These are phyloP conservation scores for Picochlorum costavermella DNA, from an alignment of 139 green algal species.

Conservation along the genomic window DNA sequence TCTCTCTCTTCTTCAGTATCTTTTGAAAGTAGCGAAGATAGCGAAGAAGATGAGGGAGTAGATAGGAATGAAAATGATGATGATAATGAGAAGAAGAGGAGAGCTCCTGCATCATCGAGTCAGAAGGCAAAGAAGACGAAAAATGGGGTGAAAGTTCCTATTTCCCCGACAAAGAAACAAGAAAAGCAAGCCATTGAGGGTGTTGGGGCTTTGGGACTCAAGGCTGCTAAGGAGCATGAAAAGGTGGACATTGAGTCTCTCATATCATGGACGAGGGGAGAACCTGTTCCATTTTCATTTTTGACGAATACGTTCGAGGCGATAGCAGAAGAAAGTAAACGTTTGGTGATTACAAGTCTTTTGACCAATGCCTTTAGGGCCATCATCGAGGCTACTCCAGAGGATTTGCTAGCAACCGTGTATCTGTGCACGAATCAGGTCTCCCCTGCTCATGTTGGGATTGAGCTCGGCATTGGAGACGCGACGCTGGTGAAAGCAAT, in stretches of 20 bases:
- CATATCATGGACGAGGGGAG: slow-evolving; percentile 49
- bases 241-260: slow-evolving; percentile 33
- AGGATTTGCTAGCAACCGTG: slow-evolving; percentile 75
- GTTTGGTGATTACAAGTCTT: slow-evolving; percentile 57
- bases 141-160: neutral
- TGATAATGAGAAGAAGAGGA: neutral
- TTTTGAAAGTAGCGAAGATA: too few species aligned
- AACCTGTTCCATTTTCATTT: slow-evolving; percentile 71
- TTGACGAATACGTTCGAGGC: slow-evolving; percentile 71
- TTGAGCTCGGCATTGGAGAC: slow-evolving; percentile 95
- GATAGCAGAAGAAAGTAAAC: slow-evolving; percentile 36
- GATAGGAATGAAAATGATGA: too few species aligned
- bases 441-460: slow-evolving; percentile 75
- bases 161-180: neutral
- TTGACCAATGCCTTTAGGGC: slow-evolving; percentile 70
- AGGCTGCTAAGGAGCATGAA: slow-evolving; percentile 37
- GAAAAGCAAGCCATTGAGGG: slow-evolving; percentile 39
- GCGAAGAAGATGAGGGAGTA: too few species aligned
- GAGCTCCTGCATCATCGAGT: neutral
- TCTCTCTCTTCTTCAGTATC: too few species aligned
- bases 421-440: slow-evolving; percentile 92
- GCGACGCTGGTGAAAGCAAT: slow-evolving; percentile 85
- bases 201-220: slow-evolving; percentile 58
- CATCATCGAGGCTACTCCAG: slow-evolving; percentile 64
- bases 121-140: neutral